Conservation (phyloP, 2,329 filamentous ascomycete genomes). For the Drechslera avenae region DNA sequence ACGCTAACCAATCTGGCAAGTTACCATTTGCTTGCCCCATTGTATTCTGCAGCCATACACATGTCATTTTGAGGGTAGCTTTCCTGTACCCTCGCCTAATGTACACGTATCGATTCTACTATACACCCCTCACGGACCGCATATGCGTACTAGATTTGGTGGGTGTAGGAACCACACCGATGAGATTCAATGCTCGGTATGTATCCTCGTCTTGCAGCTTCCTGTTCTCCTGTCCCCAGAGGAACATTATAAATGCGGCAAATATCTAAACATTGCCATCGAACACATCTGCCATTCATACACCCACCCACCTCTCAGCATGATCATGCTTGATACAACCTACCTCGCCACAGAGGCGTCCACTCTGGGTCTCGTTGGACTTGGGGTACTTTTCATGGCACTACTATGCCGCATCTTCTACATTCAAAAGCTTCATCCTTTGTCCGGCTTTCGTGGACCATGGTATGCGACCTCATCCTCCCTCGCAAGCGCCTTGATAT, state of each 20-base stretch:
- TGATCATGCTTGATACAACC: not conserved
- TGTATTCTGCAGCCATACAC: not conserved
- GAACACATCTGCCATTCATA: not conserved
- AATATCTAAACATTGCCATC: no score
- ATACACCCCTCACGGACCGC: not conserved
- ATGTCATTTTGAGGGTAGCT: not conserved
- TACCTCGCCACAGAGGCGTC: not conserved
- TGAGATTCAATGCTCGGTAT: not conserved
- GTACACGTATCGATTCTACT: not conserved
- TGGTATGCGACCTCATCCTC: constrained; percentile 46
- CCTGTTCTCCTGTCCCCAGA: no score
- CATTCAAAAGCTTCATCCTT: constrained; percentile 50
- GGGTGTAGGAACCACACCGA: not conserved
- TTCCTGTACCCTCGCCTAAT: not conserved
- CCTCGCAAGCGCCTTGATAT: constrained; percentile 35
- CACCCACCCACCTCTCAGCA: not conserved
- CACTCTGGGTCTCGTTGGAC: constrained; percentile 4
- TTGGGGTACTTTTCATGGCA: constrained; percentile 11
- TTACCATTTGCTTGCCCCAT: not conserved
- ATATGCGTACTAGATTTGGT: not conserved
- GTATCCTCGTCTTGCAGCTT: no score
- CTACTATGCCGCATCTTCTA: constrained; percentile 37
- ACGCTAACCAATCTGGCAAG: not conserved
- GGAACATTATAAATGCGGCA: no score
- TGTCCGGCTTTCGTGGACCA: constrained; percentile 53